phyloP scores from a whole-genome alignment of 441 rosid species.

The Populus hybrid region DNA sequence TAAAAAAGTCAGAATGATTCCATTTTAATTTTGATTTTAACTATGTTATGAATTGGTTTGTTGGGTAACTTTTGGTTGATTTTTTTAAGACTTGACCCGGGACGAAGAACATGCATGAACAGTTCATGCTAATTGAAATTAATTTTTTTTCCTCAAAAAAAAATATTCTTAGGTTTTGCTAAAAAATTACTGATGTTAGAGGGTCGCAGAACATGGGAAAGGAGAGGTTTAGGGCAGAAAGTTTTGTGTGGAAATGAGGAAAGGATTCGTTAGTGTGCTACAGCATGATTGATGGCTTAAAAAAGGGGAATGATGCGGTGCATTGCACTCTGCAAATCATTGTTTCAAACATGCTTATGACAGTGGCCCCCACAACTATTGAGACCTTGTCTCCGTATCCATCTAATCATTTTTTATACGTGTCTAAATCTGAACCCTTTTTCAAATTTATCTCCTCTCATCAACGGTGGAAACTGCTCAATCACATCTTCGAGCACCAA shows the following conservation, averaged over 20 bases:
- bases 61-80: too few relatives aligned
- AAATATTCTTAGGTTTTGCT: too few relatives aligned
- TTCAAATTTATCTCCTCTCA: background rate
- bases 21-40: too few relatives aligned
- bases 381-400: constrained; percentile 3
- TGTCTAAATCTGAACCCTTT: constrained; percentile 11
- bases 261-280: background rate
- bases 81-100: too few relatives aligned
- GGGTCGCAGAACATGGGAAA: too few relatives aligned
- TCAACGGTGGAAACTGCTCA: background rate
- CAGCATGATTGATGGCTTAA: background rate
- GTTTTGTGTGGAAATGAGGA: background rate
- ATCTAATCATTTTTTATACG: constrained; percentile 19
- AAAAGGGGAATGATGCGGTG: constrained; percentile 15
- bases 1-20: too few relatives aligned
- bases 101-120: too few relatives aligned
- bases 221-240: background rate
- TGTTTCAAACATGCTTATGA: constrained; percentile 23
- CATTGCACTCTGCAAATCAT: constrained; percentile 32
- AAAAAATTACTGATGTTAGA: too few relatives aligned
- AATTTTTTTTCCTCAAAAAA: too few relatives aligned
- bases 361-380: constrained; percentile 10
- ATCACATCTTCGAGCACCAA: background rate
- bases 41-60: too few relatives aligned
- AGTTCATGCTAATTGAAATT: too few relatives aligned